These are phyloP conservation scores for Sporopachydermia lactativora DNA, from an alignment of 805 yeast genomes.

Conservation along the genomic window DNA sequence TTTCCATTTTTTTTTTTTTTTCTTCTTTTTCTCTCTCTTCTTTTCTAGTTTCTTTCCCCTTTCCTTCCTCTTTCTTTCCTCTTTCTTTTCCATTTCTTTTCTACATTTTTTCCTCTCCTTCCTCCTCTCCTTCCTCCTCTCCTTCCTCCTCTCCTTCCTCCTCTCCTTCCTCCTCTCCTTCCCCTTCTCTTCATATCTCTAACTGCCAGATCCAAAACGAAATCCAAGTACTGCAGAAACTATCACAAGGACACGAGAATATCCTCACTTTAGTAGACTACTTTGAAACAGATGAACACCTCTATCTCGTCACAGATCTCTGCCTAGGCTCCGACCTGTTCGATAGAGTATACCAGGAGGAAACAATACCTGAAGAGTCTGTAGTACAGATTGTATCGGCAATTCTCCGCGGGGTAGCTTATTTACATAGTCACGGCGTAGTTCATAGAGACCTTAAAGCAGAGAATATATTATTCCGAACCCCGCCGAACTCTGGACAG, in stretches of 20 bases:
- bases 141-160: neutral
- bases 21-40: neutral
- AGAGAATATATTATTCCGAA: conserved; percentile 45
- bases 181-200: conserved; percentile 8
- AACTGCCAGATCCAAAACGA: conserved; percentile 40
- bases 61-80: conserved; percentile 14
- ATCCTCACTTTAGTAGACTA: conserved; percentile 50
- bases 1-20: neutral
- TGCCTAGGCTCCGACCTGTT: conserved; percentile 60
- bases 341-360: conserved; percentile 36
- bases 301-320: conserved; percentile 46
- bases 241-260: conserved; percentile 37
- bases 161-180: neutral
- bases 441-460: conserved; percentile 67
- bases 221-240: conserved; percentile 36
- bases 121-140: too few relatives aligned
- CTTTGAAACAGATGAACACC: conserved; percentile 45
- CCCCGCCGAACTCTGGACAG: conserved; percentile 19
- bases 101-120: too few relatives aligned
- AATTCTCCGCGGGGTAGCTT: conserved; percentile 39
- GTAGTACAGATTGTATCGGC: conserved; percentile 35
- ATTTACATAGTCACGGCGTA: conserved; percentile 42
- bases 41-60: conserved; percentile 2
- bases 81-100: too few relatives aligned
- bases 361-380: conserved; percentile 32